Evolutionary conservation across 1,139 yeast species (phyloP), one percentile per base, ranked within the genome.

Genomic region (Ogataea hybrid): DNA sequence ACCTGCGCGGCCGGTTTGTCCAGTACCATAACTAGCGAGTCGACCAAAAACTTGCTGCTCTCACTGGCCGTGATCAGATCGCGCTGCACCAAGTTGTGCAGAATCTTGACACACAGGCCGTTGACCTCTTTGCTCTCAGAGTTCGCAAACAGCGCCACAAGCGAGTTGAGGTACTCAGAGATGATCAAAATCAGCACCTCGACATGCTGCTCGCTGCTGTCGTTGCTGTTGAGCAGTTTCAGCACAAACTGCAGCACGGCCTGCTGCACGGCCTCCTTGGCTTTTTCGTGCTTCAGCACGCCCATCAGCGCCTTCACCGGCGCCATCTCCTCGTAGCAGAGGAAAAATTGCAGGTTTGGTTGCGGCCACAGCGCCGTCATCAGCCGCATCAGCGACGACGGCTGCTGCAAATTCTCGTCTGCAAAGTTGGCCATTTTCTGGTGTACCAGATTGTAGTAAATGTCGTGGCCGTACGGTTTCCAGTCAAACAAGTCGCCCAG

Each of bases 321-420:
- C 4, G 77, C 70, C 47, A 65, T 70, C 27, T 81, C 74, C 54
- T 84, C 82, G 44, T 73, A 68, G 50, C 73, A 73, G 42, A 87
- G 63, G 48, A 84, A 78, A 16, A 70, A 69, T 38, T 73, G 66
- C 30, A 82, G 69, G 21, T 68, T 65, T 10, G 71, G 68, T 22
- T 68, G 64, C 11, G 73, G 69, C 34, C 92, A 74, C 80, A 95
- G 77, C 12, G 76, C 68, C 5, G 77, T 65, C 53, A 90, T 75
- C n/a, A 88, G 62, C 43, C 70, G 76, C 76, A 90, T 68, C 37
- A 90, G 62, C 0, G 95, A 77, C 0, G 97, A 88, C 1, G 90
- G 83, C 55, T 83, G 89, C 56, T 88, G 95, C 35, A 85, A 68
- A 58, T 90, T 90, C 54, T 86, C 96, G 31, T 67, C 72, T 3